Evolutionary conservation across 192 early-diverging fungal species (phyloP), one percentile per base, ranked within the genome.

Genomic region (Coemansia sp.): DNA sequence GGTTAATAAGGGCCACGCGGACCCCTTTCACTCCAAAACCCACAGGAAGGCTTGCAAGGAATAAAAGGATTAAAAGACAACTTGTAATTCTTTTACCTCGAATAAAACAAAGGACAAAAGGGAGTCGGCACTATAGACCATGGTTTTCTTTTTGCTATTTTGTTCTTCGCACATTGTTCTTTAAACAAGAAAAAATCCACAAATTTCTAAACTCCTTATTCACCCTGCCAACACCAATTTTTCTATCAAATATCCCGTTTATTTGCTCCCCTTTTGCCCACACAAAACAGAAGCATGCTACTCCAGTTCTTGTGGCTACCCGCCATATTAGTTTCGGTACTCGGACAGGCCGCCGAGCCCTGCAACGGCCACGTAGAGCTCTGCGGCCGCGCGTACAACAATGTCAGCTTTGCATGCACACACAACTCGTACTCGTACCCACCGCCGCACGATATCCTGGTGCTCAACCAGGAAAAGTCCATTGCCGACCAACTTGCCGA

Each of bases 401-500:
- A 83, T 21, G 80, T 94, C 25, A 81, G 86, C 10, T 87, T 80
- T 43, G 81, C 84, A 2, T 82, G 82, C 25, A 90, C 92, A 9
- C 92, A 94, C 73, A 92, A 91, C 56, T 73, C 89, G 0, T 89
- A 82, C 63, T 80, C 85, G 25, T 84, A 67, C 47, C 46, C 72
- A n/a, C 78, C 73, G 12, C 65, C 74, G 7, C 63, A 56, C 0
- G 62, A 29, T 4, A 28, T 60, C 2, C 73, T 74, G 5, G 70
- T 80, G 9, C 73, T 85, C 12, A 91, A 90, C 64, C 90, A 92
- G 60, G 56, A 84, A 55, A 81, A 71, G 46, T 65, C 81, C 11
- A 83, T 92, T 29, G 52, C 62, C 6, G 74, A 78, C 16, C 92
- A 94, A 67, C 82, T 94, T 2, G 63, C 65, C 23, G 87, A 90